These are phyloP conservation scores for Azolla pinnata DNA, from an alignment of 75 land plant genomes.

Conservation along the genomic window DNA sequence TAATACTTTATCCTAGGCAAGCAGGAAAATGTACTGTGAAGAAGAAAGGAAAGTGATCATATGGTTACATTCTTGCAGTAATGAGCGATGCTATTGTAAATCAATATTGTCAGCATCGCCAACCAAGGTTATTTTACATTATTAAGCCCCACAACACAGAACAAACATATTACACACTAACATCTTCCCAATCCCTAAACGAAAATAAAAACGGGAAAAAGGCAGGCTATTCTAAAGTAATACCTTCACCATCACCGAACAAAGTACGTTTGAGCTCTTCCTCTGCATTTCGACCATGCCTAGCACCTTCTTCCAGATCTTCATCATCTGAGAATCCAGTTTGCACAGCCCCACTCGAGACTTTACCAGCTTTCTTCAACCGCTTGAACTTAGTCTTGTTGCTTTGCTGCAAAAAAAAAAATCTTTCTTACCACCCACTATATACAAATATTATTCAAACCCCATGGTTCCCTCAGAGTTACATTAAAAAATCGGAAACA, in stretches of 20 bases:
- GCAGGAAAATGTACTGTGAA: no score
- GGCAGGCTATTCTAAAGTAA: not conserved
- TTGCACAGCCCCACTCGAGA: conserved; percentile 19
- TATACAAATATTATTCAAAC: not conserved
- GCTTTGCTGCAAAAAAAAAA: conserved; percentile 21
- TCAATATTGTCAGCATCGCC: no score
- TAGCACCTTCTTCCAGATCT: conserved; percentile 46
- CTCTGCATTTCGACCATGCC: conserved; percentile 69
- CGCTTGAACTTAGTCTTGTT: conserved; percentile 77
- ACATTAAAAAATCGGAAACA: no score
- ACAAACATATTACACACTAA: no score
- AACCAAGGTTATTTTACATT: no score
- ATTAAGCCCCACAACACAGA: no score
- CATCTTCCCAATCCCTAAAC: no score
- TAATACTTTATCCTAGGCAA: no score
- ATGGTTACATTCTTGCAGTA: no score
- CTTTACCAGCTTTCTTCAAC: conserved; percentile 70
- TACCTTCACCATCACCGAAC: conserved; percentile 95
- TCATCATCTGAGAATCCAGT: conserved; percentile 65
- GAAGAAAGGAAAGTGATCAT: no score
- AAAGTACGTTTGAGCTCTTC: conserved; percentile 74
- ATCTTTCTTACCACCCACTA: not conserved
- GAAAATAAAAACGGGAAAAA: not conserved
- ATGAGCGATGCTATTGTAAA: no score
- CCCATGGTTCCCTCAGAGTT: no score